phyloP scores from a whole-genome alignment of 176 grass and related monocot genomes.

The Puya raimondii region DNA sequence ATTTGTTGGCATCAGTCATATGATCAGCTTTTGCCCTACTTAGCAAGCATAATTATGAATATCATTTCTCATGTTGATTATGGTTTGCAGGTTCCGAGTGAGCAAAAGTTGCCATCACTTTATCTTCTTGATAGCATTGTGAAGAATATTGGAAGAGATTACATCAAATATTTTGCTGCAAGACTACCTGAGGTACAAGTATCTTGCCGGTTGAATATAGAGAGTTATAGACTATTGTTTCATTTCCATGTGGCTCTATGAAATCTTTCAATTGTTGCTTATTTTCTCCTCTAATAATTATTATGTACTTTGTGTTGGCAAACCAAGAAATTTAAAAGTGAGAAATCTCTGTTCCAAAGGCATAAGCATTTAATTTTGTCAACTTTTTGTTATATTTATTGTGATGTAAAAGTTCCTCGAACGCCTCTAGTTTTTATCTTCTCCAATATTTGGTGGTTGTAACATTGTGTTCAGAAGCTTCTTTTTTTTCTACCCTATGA shows the following conservation, averaged over 20 bases:
- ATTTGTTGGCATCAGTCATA: too few species aligned
- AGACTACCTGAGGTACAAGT: conserved; percentile 65
- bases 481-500: too few species aligned
- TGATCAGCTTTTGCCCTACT: neutral
- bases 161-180: conserved; percentile 82
- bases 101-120: conserved; percentile 89
- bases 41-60: neutral
- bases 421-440: too few species aligned
- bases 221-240: neutral
- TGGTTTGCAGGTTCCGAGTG: conserved; percentile 67
- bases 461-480: too few species aligned
- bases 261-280: neutral
- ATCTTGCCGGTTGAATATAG: conserved; percentile 1
- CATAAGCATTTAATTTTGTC: too few species aligned
- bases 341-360: too few species aligned
- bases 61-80: conserved; percentile 21
- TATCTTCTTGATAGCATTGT: conserved; percentile 99
- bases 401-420: too few species aligned
- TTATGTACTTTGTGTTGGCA: neutral
- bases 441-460: too few species aligned
- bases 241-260: neutral
- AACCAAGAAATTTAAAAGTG: neutral
- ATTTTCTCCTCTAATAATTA: conserved; percentile 4
- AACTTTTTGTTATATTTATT: too few species aligned
- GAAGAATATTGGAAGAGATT: conserved; percentile 98